These are phyloP conservation scores for Gracilaria vermiculophylla DNA, from an alignment of 23 red algal species.

Conservation along the genomic window DNA sequence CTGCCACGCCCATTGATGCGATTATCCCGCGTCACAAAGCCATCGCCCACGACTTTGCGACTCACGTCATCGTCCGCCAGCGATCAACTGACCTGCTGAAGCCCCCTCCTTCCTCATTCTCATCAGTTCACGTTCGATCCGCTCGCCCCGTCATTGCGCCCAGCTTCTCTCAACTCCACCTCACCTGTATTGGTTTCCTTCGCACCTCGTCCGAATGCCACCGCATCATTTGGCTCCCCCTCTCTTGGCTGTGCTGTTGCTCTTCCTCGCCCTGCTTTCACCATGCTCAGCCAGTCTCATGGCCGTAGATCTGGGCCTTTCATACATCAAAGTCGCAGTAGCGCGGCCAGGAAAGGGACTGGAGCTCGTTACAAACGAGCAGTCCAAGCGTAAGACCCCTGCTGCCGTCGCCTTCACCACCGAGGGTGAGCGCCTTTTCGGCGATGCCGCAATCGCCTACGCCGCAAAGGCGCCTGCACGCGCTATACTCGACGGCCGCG, in stretches of 20 bases:
- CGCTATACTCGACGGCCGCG: conserved; percentile 66
- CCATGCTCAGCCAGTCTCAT: conserved; percentile 34
- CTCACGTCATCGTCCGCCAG: no score
- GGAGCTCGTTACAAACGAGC: conserved; percentile 84
- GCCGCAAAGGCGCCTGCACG: conserved; percentile 65
- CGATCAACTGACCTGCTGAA: no score
- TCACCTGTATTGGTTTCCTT: no score
- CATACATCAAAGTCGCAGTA: conserved; percentile 62
- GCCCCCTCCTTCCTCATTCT: no score
- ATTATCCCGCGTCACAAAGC: no score
- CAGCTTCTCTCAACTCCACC: no score
- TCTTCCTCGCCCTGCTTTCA: not conserved
- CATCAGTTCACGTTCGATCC: no score
- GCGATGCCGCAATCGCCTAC: conserved; percentile 84
- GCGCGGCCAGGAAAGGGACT: conserved; percentile 82
- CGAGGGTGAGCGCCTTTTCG: conserved; percentile 90
- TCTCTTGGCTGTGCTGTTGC: conserved; percentile 11
- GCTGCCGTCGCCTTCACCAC: conserved; percentile 84
- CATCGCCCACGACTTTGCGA: no score
- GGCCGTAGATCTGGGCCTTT: conserved; percentile 67
- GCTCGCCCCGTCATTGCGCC: no score
- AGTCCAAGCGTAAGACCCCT: conserved; percentile 94
- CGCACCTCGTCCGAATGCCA: not conserved
- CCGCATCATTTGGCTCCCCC: not conserved
- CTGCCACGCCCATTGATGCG: no score